Percentiles rank a stretch among this genome's conserved stretches.
These are phyloP conservation scores for Spathaspora girioi DNA, from an alignment of 805 yeast species.

Conservation along the genomic window DNA sequence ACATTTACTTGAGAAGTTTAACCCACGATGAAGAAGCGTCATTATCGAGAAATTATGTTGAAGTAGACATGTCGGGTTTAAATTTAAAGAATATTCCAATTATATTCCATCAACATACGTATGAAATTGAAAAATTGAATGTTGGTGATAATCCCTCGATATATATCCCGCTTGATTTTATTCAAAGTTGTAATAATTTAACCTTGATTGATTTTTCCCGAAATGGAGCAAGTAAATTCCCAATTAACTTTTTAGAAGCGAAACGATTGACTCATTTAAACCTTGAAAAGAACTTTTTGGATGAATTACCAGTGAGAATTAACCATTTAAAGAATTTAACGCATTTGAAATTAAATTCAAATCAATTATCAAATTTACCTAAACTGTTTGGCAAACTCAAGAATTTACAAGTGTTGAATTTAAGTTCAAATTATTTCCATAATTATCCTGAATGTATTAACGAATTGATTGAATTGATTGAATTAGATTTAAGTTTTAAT, in stretches of 20 bases:
- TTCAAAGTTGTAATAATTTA: constrained; percentile 75
- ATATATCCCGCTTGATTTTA: constrained; percentile 77
- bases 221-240: constrained; percentile 72
- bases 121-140: constrained; percentile 76
- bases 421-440: constrained; percentile 73
- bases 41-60: constrained; percentile 61
- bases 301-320: constrained; percentile 55
- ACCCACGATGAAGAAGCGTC: constrained; percentile 69
- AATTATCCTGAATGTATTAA: constrained; percentile 64
- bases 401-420: constrained; percentile 57
- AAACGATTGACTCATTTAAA: constrained; percentile 63
- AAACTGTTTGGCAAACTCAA: constrained; percentile 52
- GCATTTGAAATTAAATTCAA: constrained; percentile 67
- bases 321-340: constrained; percentile 52
- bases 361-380: constrained; percentile 64
- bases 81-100: constrained; percentile 84
- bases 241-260: constrained; percentile 68
- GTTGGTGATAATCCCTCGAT: constrained; percentile 86
- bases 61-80: constrained; percentile 69
- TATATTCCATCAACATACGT: constrained; percentile 71
- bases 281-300: constrained; percentile 74
- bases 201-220: constrained; percentile 63
- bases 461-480: constrained; percentile 52
- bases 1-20: constrained; percentile 55
- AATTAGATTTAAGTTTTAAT: constrained; percentile 81